phyloP scores from a whole-genome alignment of 2,329 filamentous ascomycete species.

The Trichoderma arundinaceum region DNA sequence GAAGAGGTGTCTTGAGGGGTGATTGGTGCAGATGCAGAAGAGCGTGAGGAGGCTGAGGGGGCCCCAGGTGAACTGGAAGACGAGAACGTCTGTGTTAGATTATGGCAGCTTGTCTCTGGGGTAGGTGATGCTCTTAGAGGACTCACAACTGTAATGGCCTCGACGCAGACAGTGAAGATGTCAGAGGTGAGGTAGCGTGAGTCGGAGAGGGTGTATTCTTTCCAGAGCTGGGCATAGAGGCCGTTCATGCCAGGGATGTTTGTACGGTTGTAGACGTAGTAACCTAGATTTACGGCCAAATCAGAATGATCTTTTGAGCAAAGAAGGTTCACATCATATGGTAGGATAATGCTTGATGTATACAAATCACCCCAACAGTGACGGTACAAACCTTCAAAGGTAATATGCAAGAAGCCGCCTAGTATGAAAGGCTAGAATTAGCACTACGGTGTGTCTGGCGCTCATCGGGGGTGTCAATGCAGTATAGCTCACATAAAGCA shows the following conservation, averaged over 20 bases:
- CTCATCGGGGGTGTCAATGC: too few relatives aligned
- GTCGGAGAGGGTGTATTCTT: constrained; percentile 87
- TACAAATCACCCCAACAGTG: neutral
- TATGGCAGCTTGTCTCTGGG: neutral
- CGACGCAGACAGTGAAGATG: constrained; percentile 85
- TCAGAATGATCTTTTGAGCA: neutral
- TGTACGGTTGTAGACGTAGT: constrained; percentile 74
- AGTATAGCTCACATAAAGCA: constrained; percentile 53
- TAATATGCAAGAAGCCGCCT: constrained; percentile 75
- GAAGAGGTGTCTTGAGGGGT: constrained; percentile 55
- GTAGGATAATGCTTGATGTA: neutral
- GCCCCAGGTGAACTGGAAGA: constrained; percentile 58
- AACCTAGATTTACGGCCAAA: constrained; percentile 55
- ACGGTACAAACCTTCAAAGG: constrained; percentile 71
- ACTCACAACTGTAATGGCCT: constrained; percentile 77
- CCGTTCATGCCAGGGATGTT: constrained; percentile 70
- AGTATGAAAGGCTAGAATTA: neutral
- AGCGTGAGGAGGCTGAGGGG: constrained; percentile 61
- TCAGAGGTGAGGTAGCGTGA: constrained; percentile 84
- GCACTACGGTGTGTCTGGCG: neutral
- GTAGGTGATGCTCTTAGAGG: neutral
- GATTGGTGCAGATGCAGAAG: constrained; percentile 51
- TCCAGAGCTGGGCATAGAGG: constrained; percentile 86
- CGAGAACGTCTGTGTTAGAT: neutral
- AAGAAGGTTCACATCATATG: neutral